Evolutionary conservation across 164 flowering plant genomes (phyloP).

Genomic region (Sedum album): DNA sequence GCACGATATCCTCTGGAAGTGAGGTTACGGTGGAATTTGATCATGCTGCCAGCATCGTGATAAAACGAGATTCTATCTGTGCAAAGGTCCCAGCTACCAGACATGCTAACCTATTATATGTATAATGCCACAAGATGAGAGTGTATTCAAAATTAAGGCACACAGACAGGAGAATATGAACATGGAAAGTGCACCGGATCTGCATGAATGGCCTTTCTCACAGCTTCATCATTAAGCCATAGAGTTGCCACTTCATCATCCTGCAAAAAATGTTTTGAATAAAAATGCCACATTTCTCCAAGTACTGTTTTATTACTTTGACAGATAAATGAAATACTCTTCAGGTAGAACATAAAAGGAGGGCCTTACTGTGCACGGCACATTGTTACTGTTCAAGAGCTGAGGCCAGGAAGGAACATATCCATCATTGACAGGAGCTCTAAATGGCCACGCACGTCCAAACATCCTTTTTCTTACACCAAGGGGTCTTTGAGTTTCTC

Average conservation of each 20-base stretch:
- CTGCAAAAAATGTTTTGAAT: constrained; percentile 22
- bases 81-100: constrained; percentile 70
- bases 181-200: constrained; percentile 28
- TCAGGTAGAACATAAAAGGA: neutral
- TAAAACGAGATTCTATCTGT: constrained; percentile 37
- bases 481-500: constrained; percentile 74
- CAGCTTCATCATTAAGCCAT: constrained; percentile 73
- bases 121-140: neutral
- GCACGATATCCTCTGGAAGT: constrained; percentile 65
- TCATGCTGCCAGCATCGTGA: constrained; percentile 94
- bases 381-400: constrained; percentile 30
- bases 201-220: constrained; percentile 83
- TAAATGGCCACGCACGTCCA: constrained; percentile 91
- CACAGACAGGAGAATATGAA: neutral
- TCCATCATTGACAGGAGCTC: constrained; percentile 79
- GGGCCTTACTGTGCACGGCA: constrained; percentile 80
- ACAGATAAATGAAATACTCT: neutral
- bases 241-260: constrained; percentile 70
- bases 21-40: constrained; percentile 74
- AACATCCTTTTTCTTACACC: constrained; percentile 83
- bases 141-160: neutral
- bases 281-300: too few relatives aligned
- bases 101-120: constrained; percentile 23
- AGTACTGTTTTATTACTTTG: neutral
- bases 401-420: constrained; percentile 87